Base-by-base conservation (phyloP, 2,329 filamentous ascomycete species). In the Cladosporium sp. region DNA sequence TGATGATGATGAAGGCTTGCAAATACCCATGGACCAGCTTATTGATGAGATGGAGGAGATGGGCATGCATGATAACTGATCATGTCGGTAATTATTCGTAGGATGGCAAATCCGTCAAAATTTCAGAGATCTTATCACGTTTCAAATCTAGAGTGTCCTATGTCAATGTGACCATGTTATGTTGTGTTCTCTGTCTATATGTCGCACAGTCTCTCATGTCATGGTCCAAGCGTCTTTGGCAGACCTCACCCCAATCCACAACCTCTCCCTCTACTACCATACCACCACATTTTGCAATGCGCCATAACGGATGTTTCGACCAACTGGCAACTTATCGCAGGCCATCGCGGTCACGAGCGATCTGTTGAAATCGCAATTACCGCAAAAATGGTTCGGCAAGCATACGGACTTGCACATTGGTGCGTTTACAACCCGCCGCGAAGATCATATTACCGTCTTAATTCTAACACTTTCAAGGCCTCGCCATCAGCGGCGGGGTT, bases 41-140 rank as follows among this genome's bases (percentile, higher is more conserved):
- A 76, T 96, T 63, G 91, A 96, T 67, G 91, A 96, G 68, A 90
- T 96, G 75, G 90, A 95, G 65, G 91, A 96, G 63, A 80, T 96
- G 67, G 84, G 80, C 40, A 83, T 95, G 73, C 71, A 81, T 56
- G 82, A 86, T 51, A 70, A 69, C 19, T 60, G 56, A 40, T 40
- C 27, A 32, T 32, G 36, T 48, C 27, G 17, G 29, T 48, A 41
- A 27, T 27, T 27, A 27, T 27, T 9, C 22, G 22, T 27, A 27
- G 5, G 22, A 9, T 5, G 22, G 22, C 4, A 27, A 27, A 9
- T 27, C 5, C 22, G 4, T 4, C 22, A 27, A 27, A 27, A 5
- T 4, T 5, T 4, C 22, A 27, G n/a, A 27, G 9, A 27, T 27
- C 22, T 27, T 27, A 9, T 5, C 9, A 27, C 22, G 22, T 27